phyloP scores from a whole-genome alignment of 345 rosid genomes.

The Abelmoschus esculentus region DNA sequence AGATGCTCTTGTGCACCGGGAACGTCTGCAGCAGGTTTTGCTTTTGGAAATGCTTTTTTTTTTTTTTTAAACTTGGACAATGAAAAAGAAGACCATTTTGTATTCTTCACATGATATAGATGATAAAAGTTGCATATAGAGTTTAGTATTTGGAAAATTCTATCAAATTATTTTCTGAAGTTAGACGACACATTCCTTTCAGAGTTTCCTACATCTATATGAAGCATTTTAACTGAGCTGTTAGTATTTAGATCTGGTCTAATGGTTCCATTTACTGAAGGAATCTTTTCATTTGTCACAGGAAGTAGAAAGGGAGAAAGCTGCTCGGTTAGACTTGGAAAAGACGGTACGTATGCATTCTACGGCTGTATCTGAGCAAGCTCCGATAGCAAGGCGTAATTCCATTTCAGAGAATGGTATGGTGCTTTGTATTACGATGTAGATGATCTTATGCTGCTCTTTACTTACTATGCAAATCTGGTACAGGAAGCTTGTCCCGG shows the following conservation, averaged over 20 bases:
- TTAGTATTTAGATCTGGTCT: background rate
- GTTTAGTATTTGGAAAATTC: background rate
- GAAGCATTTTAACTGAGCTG: background rate
- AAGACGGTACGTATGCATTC: constrained; percentile 48
- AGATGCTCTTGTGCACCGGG: constrained; percentile 63
- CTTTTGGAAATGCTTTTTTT: constrained; percentile 1
- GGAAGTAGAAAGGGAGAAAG: constrained; percentile 89
- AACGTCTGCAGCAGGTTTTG: constrained; percentile 78
- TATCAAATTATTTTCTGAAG: background rate
- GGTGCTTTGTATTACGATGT: constrained; percentile 7
- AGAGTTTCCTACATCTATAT: background rate
- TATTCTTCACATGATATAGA: background rate
- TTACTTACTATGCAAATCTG: constrained; percentile 2
- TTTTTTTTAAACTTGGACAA: background rate
- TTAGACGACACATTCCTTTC: background rate
- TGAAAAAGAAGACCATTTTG: background rate
- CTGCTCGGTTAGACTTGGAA: constrained; percentile 81
- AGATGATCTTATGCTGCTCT: constrained; percentile 11
- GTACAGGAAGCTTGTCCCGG: constrained; percentile 61
- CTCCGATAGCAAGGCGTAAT: constrained; percentile 45
- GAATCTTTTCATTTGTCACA: constrained; percentile 22
- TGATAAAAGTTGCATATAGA: background rate
- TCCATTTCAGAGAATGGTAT: constrained; percentile 71
- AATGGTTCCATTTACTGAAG: background rate
- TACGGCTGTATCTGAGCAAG: constrained; percentile 47